Evolutionary conservation across 805 yeast species (phyloP).

Genomic region (Myxozyma vanderwaltii): DNA sequence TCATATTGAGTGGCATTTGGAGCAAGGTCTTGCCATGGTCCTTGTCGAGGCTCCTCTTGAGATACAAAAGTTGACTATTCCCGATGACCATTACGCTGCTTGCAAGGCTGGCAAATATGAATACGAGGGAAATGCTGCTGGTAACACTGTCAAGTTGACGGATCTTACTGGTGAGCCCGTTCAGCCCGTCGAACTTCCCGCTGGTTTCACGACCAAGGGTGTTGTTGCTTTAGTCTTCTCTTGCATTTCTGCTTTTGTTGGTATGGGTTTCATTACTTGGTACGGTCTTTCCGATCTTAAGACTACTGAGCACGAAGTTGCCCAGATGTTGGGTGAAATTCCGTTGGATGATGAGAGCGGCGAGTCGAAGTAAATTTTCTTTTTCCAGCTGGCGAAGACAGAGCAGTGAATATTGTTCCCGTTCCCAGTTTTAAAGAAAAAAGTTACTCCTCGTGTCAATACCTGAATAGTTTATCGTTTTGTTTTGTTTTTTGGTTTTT

Average conservation of each 20-base stretch:
- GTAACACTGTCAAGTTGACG: conserved; percentile 58
- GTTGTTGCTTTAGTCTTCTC: conserved; percentile 92
- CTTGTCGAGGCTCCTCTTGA: conserved; percentile 81
- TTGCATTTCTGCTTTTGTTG: conserved; percentile 79
- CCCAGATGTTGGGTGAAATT: conserved; percentile 49
- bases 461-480: neutral
- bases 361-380: conserved; percentile 39
- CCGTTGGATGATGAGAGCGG: conserved; percentile 57
- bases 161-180: conserved; percentile 77
- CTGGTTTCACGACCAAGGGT: conserved; percentile 94
- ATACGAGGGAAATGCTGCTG: conserved; percentile 86
- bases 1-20: conserved; percentile 97
- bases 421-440: neutral
- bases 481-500: neutral
- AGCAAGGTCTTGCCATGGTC: conserved; percentile 84
- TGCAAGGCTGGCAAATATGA: conserved; percentile 62
- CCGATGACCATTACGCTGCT: conserved; percentile 57
- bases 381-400: too few species aligned
- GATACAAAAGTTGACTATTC: conserved; percentile 59
- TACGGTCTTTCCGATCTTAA: conserved; percentile 87
- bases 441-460: neutral
- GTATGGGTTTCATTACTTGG: conserved; percentile 71
- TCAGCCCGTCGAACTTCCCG: conserved; percentile 64
- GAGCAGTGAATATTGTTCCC: too few species aligned
- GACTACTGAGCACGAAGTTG: conserved; percentile 64